These are phyloP conservation scores for Pulveroboletus frians DNA, from an alignment of 768 basidiomycete genomes.

Conservation along the genomic window DNA sequence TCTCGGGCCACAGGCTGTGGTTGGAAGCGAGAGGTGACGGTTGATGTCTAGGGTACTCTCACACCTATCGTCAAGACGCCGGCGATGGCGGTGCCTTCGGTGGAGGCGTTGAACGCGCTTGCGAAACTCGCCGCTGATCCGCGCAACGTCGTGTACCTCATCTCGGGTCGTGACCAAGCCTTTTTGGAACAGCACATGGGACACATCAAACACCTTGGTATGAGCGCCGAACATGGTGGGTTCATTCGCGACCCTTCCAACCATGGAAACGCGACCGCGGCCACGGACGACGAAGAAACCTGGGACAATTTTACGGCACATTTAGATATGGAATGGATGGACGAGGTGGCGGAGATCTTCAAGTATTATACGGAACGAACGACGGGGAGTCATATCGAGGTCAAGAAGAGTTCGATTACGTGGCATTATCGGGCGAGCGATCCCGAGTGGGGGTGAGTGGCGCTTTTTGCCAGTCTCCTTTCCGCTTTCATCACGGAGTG, in stretches of 20 bases:
- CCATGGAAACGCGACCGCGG: constrained; percentile 9
- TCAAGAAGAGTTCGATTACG: constrained; percentile 96
- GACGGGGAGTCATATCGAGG: constrained; percentile 92
- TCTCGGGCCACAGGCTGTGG: not conserved
- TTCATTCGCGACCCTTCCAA: constrained; percentile 76
- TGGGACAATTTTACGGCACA: constrained; percentile 91
- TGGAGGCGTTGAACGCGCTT: constrained; percentile 69
- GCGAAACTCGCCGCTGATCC: constrained; percentile 71
- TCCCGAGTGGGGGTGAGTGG: constrained; percentile 91
- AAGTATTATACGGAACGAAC: constrained; percentile 96
- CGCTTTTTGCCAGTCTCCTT: not conserved
- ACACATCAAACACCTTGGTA: constrained; percentile 73
- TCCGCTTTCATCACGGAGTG: not conserved
- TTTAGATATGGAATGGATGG: constrained; percentile 97
- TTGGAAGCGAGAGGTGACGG: not conserved
- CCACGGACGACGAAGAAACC: constrained; percentile 20
- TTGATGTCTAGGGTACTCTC: constrained; percentile 69
- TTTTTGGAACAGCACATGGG: constrained; percentile 93
- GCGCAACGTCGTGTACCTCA: constrained; percentile 91
- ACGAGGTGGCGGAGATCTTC: constrained; percentile 92
- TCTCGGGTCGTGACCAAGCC: constrained; percentile 89
- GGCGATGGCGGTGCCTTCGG: constrained; percentile 77
- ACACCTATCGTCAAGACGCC: constrained; percentile 96
- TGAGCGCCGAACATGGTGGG: constrained; percentile 94
- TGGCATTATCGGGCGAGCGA: constrained; percentile 95